Percentiles rank a stretch among this genome's conserved stretches.
Conservation (phyloP, 495 filamentous ascomycete species). For the Penicillium soppii region DNA sequence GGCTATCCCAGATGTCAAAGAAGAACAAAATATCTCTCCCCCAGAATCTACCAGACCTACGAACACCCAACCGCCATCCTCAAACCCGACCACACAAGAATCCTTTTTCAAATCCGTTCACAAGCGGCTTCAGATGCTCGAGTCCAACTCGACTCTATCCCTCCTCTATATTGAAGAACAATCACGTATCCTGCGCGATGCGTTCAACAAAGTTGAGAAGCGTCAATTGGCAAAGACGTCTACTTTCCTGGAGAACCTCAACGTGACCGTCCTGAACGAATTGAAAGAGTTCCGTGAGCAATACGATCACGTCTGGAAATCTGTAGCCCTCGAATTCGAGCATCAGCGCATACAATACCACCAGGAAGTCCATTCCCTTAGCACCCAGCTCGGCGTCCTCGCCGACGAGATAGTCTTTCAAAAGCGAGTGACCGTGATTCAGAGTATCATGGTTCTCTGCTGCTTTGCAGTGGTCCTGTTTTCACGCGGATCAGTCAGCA, state of each 20-base stretch:
- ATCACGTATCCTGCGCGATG: slow-evolving; percentile 85
- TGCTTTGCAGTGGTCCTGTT: slow-evolving; percentile 90
- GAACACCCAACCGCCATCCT: slow-evolving; percentile 53
- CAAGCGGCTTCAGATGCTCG: slow-evolving; percentile 85
- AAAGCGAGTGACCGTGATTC: slow-evolving; percentile 88
- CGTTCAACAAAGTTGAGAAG: slow-evolving; percentile 87
- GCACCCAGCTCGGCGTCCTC: slow-evolving; percentile 74
- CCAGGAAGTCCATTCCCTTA: slow-evolving; percentile 79
- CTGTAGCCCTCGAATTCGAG: slow-evolving; percentile 87
- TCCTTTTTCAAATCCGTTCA: slow-evolving; percentile 96
- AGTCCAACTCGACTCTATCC: slow-evolving; percentile 88
- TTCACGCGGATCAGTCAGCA: slow-evolving; percentile 45
- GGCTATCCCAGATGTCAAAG: slow-evolving; percentile 22
- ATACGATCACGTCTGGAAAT: slow-evolving; percentile 96
- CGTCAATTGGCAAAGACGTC: slow-evolving; percentile 81
- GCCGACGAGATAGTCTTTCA: slow-evolving; percentile 96
- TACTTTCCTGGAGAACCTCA: slow-evolving; percentile 77
- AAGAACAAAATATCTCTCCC: slow-evolving; percentile 27
- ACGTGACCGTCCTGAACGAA: slow-evolving; percentile 83
- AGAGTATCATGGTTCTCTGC: slow-evolving; percentile 80
- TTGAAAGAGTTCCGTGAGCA: slow-evolving; percentile 75
- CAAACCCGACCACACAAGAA: slow-evolving; percentile 86
- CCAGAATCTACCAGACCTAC: slow-evolving; percentile 49
- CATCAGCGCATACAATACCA: slow-evolving; percentile 77
- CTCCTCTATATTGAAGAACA: slow-evolving; percentile 97